Conservation (phyloP, 208 protist genomes). For the Trypanosoma conorhini region DNA sequence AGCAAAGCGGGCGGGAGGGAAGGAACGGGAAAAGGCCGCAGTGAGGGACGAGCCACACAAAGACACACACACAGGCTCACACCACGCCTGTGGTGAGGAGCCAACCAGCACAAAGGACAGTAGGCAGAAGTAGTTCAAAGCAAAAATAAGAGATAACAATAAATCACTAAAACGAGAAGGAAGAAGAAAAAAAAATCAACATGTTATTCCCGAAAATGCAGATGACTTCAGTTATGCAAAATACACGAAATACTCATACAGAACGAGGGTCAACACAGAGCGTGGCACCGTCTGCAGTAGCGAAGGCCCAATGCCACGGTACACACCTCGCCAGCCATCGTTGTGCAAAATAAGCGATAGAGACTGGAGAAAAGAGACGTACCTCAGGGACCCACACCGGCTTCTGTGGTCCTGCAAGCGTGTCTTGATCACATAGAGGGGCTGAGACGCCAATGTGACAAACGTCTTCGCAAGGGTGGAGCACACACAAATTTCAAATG, state of each 20-base stretch:
- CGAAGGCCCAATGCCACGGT: conserved; percentile 66
- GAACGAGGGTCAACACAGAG: conserved; percentile 66
- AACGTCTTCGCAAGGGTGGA: conserved; percentile 64
- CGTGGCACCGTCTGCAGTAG: conserved; percentile 77
- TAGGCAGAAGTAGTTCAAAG: not conserved
- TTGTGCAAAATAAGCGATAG: conserved; percentile 38
- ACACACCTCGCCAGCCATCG: conserved; percentile 53
- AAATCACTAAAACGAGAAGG: not conserved
- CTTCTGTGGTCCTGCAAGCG: conserved; percentile 86
- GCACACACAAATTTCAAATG: conserved; percentile 59
- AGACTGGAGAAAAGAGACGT: conserved; percentile 67
- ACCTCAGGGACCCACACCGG: conserved; percentile 56
- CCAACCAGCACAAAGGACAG: not conserved
- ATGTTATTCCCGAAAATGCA: not conserved
- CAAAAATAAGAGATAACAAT: not conserved
- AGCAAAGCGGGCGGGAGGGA: not conserved
- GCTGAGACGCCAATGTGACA: conserved; percentile 58
- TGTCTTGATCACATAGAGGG: conserved; percentile 78
- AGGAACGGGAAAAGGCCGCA: not conserved
- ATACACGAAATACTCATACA: conserved; percentile 80
- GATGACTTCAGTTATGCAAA: not conserved
- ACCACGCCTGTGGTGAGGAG: not conserved
- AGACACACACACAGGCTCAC: not conserved
- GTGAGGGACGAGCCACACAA: no score
- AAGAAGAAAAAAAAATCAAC: not conserved